phyloP scores from a whole-genome alignment of 1,284 basidiomycete species.

The Apiotrichum montevideense region DNA sequence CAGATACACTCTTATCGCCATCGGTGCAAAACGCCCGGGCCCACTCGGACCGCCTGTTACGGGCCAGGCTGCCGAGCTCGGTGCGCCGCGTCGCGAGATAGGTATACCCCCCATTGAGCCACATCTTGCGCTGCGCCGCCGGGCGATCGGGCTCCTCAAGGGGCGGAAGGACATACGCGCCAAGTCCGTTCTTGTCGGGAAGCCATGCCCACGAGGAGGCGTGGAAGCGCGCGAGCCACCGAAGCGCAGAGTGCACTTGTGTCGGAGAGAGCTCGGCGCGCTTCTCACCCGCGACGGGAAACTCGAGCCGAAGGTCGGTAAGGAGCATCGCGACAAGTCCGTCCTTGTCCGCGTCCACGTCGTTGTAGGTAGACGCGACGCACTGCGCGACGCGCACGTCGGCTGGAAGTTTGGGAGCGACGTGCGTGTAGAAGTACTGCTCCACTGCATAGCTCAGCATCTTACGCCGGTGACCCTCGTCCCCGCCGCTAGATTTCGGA shows the following conservation, averaged over 20 bases:
- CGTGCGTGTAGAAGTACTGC: conserved; percentile 13
- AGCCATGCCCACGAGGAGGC: neutral
- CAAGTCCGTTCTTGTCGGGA: neutral
- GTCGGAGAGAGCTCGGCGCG: neutral
- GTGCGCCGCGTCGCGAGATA: conserved; percentile 16
- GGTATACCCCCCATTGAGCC: conserved; percentile 20
- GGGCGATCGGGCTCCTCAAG: neutral
- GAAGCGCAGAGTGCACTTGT: conserved; percentile 4
- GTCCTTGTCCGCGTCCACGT: neutral
- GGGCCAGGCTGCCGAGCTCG: conserved; percentile 6
- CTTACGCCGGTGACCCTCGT: conserved; percentile 16
- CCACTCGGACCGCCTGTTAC: conserved; percentile 8
- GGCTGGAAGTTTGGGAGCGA: neutral
- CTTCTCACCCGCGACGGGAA: conserved; percentile 10
- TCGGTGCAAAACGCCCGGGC: neutral
- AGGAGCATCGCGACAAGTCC: conserved; percentile 8
- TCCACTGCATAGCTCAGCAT: conserved; percentile 18
- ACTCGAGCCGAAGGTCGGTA: conserved; percentile 3
- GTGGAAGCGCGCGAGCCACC: conserved; percentile 13
- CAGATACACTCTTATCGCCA: neutral
- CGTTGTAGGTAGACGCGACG: neutral
- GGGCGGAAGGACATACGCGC: conserved; percentile 3
- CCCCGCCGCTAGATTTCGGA: neutral
- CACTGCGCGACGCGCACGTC: conserved; percentile 9
- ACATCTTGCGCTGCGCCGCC: neutral